Percentiles rank a stretch among this genome's conserved stretches.
phyloP scores from a whole-genome alignment of 208 protist genomes.

The Crithidia fasciculata region DNA sequence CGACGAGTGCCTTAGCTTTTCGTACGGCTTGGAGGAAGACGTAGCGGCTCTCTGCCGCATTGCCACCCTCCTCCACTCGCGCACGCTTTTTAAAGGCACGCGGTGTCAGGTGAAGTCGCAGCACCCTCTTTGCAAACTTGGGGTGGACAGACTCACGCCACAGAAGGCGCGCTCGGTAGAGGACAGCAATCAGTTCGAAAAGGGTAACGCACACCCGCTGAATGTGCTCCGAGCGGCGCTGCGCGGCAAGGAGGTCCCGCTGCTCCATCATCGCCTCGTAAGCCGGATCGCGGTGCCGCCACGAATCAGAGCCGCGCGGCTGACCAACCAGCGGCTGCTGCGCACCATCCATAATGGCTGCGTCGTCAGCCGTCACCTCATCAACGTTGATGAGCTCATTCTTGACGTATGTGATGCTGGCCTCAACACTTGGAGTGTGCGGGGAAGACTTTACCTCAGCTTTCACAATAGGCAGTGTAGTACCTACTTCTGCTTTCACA shows the following conservation, averaged over 20 bases:
- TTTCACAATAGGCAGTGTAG: neutral
- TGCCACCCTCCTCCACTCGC: neutral
- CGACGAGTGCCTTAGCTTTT: slow-evolving; percentile 20
- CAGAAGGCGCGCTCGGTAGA: slow-evolving; percentile 60
- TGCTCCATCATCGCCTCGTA: slow-evolving; percentile 80
- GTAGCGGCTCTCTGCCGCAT: neutral
- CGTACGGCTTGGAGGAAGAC: slow-evolving; percentile 36
- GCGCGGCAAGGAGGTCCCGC: slow-evolving; percentile 69
- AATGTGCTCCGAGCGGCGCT: slow-evolving; percentile 79
- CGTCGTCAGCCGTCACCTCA: slow-evolving; percentile 4
- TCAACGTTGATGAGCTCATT: slow-evolving; percentile 33
- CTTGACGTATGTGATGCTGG: slow-evolving; percentile 31
- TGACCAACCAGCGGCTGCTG: slow-evolving; percentile 64
- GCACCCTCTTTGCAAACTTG: slow-evolving; percentile 45
- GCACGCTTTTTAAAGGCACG: slow-evolving; percentile 5
- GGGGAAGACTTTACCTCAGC: neutral
- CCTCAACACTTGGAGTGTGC: neutral
- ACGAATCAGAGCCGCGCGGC: slow-evolving; percentile 35
- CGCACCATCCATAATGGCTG: slow-evolving; percentile 46
- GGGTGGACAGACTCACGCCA: slow-evolving; percentile 71
- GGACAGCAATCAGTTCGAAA: slow-evolving; percentile 43
- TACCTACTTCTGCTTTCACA: slow-evolving; percentile 6
- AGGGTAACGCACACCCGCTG: slow-evolving; percentile 57
- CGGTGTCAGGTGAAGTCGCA: slow-evolving; percentile 28
- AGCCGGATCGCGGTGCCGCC: slow-evolving; percentile 60